phyloP scores from a whole-genome alignment of 495 filamentous ascomycete species.

The Penicillium bialowiezense region DNA sequence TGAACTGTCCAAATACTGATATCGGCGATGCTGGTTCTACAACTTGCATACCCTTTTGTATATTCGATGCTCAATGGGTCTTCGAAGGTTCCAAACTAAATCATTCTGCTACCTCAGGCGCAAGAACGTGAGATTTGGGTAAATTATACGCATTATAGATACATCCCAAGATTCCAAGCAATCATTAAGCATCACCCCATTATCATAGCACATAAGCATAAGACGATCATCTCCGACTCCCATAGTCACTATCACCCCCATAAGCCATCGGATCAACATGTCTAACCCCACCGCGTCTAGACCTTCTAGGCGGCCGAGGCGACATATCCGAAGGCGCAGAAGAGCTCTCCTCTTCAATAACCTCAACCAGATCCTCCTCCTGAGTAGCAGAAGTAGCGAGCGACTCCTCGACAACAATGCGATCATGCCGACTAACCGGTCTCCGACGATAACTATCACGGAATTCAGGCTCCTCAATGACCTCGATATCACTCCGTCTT shows the following conservation, averaged over 20 bases:
- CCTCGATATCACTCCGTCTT: constrained; percentile 18
- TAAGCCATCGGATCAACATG: constrained; percentile 26
- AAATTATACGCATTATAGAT: background rate
- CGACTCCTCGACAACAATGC: constrained; percentile 29
- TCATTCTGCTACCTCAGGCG: no score
- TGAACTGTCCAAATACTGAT: no score
- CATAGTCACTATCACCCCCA: constrained; percentile 29
- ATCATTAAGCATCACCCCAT: background rate
- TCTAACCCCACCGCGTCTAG: constrained; percentile 22
- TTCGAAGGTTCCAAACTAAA: no score
- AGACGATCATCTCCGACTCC: constrained; percentile 10
- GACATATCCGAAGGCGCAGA: constrained; percentile 13
- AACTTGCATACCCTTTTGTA: no score
- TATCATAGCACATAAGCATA: background rate
- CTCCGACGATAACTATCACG: constrained; percentile 23
- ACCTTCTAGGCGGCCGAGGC: constrained; percentile 15
- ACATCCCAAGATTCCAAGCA: background rate
- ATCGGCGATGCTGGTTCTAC: no score
- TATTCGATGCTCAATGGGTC: no score
- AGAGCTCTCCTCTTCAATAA: constrained; percentile 31
- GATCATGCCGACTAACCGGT: constrained; percentile 18
- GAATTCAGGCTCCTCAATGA: constrained; percentile 23
- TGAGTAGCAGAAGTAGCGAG: constrained; percentile 17
- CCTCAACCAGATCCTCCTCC: constrained; percentile 31
- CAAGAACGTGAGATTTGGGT: no score